Base-by-base conservation (phyloP, 352 stramenopile species). In the Globisporangium spiculum region DNA sequence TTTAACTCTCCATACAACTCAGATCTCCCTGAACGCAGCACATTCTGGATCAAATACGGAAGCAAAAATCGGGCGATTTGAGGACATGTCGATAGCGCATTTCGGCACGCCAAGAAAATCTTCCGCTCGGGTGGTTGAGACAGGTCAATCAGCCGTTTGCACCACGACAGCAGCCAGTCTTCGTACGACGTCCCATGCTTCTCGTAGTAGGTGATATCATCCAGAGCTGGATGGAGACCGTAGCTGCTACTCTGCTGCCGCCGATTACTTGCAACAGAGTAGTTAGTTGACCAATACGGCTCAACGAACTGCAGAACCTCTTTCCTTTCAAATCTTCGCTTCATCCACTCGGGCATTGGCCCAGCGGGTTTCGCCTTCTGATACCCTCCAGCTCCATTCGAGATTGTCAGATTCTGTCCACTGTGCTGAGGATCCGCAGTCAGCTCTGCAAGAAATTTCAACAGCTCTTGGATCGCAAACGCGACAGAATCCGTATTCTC, bases 281-380 rank as follows among this genome's bases (percentile, higher is more conserved):
- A 97, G 46, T 92, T 89, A 30, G 90, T 95, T 50, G 85, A 91
- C 91, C 89, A 97, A 61, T 96, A 97, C 10, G 90, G 91, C 55
- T 93, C 87, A 8, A 97, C 80, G 65, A 96, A 91, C 69, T 97
- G 85, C 46, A 97, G 70, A 6, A 97, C 83, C 52, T 92, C 79
- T 66, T 92, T 93, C 24, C 84, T 78, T 46, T 96, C 87, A 60
- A 96, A 95, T 64, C 85, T 63, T 52, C 87, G 78, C 69, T 91
- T 93, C 75, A 96, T 91, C 86, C 88, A 94, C 34, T 94, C 88
- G 1, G 86, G 86, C 83, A 96, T 94, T 74, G 1, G 46, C 0
- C 44, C 12, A 54, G 63, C 22, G 36, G 70, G 56, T 66, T 65
- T 68, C 24, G 65, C 22, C 48, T 75, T 71, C 10, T 68, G 46